phyloP scores from a whole-genome alignment of 139 green algal genomes.

The Chlamydomonas sp. region DNA sequence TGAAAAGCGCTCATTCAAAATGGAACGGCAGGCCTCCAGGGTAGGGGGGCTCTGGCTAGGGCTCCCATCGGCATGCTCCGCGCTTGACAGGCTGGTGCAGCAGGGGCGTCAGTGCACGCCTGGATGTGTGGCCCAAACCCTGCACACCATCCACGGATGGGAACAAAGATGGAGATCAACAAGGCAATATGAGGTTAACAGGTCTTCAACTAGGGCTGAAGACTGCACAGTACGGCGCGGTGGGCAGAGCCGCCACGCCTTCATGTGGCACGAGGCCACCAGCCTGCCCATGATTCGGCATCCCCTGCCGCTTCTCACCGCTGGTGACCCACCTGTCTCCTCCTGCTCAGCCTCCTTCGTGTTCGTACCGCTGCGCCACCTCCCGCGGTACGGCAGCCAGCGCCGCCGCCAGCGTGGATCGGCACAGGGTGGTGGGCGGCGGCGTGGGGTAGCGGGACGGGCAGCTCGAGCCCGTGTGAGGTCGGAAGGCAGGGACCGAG shows the following conservation, averaged over 20 bases:
- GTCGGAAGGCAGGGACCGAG: no score
- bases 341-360: constrained; percentile 1
- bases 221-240: no score
- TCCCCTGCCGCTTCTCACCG: neutral
- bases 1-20: neutral
- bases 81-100: no score
- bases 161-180: no score
- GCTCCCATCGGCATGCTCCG: no score
- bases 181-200: no score
- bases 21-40: neutral
- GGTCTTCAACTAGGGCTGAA: no score
- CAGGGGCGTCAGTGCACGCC: neutral
- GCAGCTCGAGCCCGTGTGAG: neutral
- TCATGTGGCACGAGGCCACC: no score
- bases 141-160: no score
- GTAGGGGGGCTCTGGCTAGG: no score
- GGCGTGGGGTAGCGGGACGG: neutral
- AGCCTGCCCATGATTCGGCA: neutral
- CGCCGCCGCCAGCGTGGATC: neutral
- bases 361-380: constrained; percentile 1
- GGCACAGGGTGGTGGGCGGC: neutral
- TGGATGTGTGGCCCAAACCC: no score
- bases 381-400: neutral
- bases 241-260: no score
- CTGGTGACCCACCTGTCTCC: neutral